Evolutionary conservation across 305 asterid genomes (phyloP).

Genomic region (Salvia sclarea): DNA sequence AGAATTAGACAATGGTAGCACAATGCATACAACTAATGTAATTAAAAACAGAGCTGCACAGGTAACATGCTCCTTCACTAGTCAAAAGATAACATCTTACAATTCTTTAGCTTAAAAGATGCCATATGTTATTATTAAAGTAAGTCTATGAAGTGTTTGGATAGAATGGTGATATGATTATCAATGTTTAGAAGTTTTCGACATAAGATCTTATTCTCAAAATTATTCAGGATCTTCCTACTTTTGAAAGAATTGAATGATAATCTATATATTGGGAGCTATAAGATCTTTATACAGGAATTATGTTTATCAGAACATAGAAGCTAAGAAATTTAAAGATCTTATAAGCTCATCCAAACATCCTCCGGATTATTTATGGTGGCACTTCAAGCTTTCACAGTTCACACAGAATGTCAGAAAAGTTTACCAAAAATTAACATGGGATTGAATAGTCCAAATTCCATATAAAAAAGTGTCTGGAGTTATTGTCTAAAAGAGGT

Average conservation of each 20-base stretch:
- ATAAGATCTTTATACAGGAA: background rate
- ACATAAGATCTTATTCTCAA: conserved; percentile 5
- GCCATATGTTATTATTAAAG: background rate
- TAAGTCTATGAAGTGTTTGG: background rate
- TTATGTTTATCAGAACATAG: background rate
- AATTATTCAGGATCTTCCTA: background rate
- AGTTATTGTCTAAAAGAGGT: background rate
- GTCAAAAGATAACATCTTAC: background rate
- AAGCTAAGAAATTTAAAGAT: conserved; percentile 12
- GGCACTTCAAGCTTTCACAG: no score
- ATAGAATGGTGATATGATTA: background rate
- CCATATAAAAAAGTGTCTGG: background rate
- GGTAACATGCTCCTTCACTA: background rate
- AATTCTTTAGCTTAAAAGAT: background rate
- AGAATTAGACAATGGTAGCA: background rate
- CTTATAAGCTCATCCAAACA: conserved; percentile 11
- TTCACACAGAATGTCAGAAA: background rate
- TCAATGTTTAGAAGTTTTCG: background rate
- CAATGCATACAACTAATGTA: background rate
- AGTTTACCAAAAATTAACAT: background rate
- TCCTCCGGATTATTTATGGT: background rate
- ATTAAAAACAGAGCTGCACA: background rate
- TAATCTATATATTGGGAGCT: background rate
- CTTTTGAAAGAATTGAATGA: background rate
- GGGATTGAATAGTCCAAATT: conserved; percentile 6